Base-by-base conservation (phyloP, 192 early-diverging fungal genomes). In the Borealophlyctis nickersoniae region DNA sequence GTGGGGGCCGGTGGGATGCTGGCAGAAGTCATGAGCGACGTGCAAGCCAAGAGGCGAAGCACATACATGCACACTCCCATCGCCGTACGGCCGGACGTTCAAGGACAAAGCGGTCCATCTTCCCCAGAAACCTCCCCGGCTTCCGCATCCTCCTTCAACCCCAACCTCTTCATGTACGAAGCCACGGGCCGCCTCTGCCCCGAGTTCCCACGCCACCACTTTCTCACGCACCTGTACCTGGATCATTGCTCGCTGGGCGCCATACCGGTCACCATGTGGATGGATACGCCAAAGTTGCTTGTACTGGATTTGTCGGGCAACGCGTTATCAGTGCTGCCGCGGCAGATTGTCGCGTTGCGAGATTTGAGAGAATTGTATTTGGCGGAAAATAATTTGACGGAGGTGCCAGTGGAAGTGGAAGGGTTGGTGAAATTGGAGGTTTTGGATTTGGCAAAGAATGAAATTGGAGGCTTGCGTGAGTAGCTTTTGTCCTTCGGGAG, bases 261-360 rank as follows among this genome's bases (percentile, higher is more conserved):
- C 22, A 50, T 77, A 13, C 76, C 71, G 2, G 49, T 30, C 31
- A 30, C 4, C 26, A 34, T 67, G 11, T 50, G 68, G 34, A 19
- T 53, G 32, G 30, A 56, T 30, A 51, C 66, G 29, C 63, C 65
- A 9, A n/a, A 49, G 26, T 50, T 79, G 27, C 28, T 53, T 49
- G 69, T 75, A 23, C 59, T 80, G 52, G 69, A 77, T 32, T 16
- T 80, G 29, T 66, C 69, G n/a, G 51, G 63, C 13, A 81, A 81
- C 60, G 26, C 48, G 39, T 50, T 81, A 22, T 11, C 39, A 28
- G 5, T 13, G 1, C 30, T 81, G 4, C 72, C 76, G 14, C 19
- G 24, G 5, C 35, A 58, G 7, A 58, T 80, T 22, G 69, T 58
- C 1, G 35, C 31, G 27, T 26, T 69, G 30, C 32, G 33, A n/a